Evolutionary conservation across 768 basidiomycete genomes (phyloP).

Genomic region (Pulveroboletus sp.): DNA sequence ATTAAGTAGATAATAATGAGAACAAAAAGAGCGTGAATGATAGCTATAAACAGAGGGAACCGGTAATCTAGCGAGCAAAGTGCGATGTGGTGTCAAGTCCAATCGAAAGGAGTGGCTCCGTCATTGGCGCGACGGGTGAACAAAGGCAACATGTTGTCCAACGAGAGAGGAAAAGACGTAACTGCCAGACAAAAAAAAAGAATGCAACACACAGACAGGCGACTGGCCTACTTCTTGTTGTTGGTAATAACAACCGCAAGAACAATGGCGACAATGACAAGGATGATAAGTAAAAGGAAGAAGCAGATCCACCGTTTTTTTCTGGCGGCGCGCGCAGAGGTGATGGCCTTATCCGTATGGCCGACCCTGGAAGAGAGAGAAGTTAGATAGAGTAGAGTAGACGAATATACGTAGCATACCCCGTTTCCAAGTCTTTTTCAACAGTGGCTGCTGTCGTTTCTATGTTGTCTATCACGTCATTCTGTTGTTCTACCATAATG

Average conservation of each 20-base stretch:
- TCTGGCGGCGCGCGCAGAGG: slow-evolving; percentile 82
- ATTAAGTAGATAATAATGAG: slow-evolving; percentile 28
- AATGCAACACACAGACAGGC: neutral
- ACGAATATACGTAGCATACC: slow-evolving; percentile 46
- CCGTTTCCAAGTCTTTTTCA: slow-evolving; percentile 81
- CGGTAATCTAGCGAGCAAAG: slow-evolving; percentile 14
- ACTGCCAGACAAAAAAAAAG: neutral
- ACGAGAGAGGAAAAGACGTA: neutral
- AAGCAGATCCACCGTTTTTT: slow-evolving; percentile 99
- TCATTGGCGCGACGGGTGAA: slow-evolving; percentile 3
- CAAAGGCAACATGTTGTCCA: slow-evolving; percentile 11
- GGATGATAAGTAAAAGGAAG: slow-evolving; percentile 62
- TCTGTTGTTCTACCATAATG: slow-evolving; percentile 91
- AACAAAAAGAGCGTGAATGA: slow-evolving; percentile 16
- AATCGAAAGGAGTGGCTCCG: slow-evolving; percentile 22
- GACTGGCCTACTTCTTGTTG: slow-evolving; percentile 33
- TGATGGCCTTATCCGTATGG: slow-evolving; percentile 86
- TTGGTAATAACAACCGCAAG: slow-evolving; percentile 55
- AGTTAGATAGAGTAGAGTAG: neutral
- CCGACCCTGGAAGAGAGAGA: slow-evolving; percentile 48
- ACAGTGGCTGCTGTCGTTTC: slow-evolving; percentile 73
- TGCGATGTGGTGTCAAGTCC: slow-evolving; percentile 9
- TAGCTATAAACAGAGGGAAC: slow-evolving; percentile 2
- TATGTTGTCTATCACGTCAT: slow-evolving; percentile 81
- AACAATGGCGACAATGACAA: slow-evolving; percentile 65